phyloP scores from a whole-genome alignment of 495 filamentous ascomycete species.

The Bathelium albidoporum region DNA sequence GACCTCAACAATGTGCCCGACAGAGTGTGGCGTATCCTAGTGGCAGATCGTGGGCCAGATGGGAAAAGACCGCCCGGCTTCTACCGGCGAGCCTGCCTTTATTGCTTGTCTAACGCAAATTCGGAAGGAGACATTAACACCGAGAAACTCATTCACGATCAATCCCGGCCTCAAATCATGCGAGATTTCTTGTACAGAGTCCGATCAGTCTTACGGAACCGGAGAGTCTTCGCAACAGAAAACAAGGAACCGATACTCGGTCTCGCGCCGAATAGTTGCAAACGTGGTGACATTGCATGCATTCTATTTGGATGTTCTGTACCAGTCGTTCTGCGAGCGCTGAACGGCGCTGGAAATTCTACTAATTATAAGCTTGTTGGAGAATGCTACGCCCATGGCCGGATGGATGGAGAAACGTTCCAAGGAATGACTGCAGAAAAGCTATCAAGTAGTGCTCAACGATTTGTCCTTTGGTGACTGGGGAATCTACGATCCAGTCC shows the following conservation, averaged over 20 bases:
- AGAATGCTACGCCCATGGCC: not conserved
- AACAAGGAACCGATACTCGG: not conserved
- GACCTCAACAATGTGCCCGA: conserved; percentile 6
- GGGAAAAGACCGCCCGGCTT: conserved; percentile 13
- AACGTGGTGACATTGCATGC: not conserved
- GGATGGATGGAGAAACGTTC: not conserved
- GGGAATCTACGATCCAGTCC: too few relatives aligned
- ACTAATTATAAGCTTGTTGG: not conserved
- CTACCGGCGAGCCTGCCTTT: conserved; percentile 15
- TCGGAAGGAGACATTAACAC: conserved; percentile 14
- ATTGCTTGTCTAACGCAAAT: conserved; percentile 5
- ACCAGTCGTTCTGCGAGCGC: not conserved
- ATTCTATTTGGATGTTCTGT: not conserved
- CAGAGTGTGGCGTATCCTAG: conserved; percentile 18
- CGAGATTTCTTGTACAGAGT: not conserved
- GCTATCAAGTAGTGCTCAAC: not conserved
- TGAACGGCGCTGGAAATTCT: not conserved
- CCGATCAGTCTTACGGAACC: not conserved
- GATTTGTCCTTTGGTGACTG: not conserved
- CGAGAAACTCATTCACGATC: not conserved
- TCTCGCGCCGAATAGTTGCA: not conserved
- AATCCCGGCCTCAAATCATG: not conserved
- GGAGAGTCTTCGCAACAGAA: not conserved
- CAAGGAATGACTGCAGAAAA: not conserved
- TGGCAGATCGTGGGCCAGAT: conserved; percentile 20